Evolutionary conservation across 257 asterid genomes (phyloP).

Genomic region (Nicotiana attenuata): DNA sequence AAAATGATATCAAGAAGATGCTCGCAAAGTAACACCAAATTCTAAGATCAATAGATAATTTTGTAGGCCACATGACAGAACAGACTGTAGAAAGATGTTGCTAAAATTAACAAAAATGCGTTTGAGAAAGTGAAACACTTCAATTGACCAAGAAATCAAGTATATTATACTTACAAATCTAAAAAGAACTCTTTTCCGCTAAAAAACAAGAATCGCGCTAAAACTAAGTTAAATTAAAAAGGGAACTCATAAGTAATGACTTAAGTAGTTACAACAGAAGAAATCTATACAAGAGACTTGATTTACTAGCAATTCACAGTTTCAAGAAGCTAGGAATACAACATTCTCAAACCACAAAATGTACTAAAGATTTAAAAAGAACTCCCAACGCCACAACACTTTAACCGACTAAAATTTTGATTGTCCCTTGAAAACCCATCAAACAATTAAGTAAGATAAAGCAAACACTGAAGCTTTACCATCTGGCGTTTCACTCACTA

Average conservation of each 20-base stretch:
- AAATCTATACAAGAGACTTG: background rate
- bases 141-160: too few relatives aligned
- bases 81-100: background rate
- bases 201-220: background rate
- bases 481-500: background rate
- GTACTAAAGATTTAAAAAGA: background rate
- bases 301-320: background rate
- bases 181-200: background rate
- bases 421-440: background rate
- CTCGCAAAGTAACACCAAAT: background rate
- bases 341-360: background rate
- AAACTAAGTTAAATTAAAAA: background rate
- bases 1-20: background rate
- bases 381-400: background rate
- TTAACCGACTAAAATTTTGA: background rate
- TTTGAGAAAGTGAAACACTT: background rate
- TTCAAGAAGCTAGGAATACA: background rate
- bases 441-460: background rate
- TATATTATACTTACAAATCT: background rate
- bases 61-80: background rate
- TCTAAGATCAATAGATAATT: background rate
- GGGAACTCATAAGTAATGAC: background rate
- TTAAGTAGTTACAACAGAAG: background rate
- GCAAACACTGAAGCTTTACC: background rate
- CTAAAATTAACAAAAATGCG: background rate